These are phyloP conservation scores for Parastagonospora avenae DNA, from an alignment of 2,329 filamentous ascomycete species.

Conservation along the genomic window DNA sequence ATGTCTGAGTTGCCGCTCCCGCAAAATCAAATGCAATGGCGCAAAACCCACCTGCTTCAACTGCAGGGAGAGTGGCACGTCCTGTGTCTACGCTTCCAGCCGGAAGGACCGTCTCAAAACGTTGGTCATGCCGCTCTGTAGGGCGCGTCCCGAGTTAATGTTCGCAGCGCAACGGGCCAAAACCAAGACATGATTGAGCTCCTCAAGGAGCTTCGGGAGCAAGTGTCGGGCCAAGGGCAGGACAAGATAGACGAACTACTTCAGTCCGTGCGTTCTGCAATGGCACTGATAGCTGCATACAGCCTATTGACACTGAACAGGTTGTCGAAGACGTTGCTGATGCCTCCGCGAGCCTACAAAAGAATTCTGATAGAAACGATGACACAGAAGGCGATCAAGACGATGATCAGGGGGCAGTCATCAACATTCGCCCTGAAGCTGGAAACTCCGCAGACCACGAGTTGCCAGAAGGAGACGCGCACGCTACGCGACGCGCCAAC, in stretches of 20 bases:
- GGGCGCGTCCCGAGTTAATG: constrained; percentile 5
- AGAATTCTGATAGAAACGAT: constrained; percentile 14
- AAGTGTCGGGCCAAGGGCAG: constrained; percentile 12
- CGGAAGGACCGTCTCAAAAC: constrained; percentile 44
- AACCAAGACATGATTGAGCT: constrained; percentile 37
- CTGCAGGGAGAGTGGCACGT: constrained; percentile 31
- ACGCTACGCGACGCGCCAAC: constrained; percentile 34
- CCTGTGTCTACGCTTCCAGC: constrained; percentile 42
- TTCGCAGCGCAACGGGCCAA: constrained; percentile 29
- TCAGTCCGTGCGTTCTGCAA: constrained; percentile 11
- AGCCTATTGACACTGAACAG: constrained; percentile 9
- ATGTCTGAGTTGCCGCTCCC: constrained; percentile 41
- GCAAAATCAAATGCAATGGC: constrained; percentile 48
- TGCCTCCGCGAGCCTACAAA: constrained; percentile 15
- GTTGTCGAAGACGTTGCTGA: constrained; percentile 26
- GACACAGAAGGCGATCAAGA: constrained; percentile 4
- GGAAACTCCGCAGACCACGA: constrained; percentile 33
- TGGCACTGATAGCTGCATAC: neutral
- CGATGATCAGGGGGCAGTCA: constrained; percentile 18
- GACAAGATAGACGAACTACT: constrained; percentile 29
- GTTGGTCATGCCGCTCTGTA: constrained; percentile 20
- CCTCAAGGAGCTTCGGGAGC: constrained; percentile 23
- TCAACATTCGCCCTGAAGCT: constrained; percentile 26
- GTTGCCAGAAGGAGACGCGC: constrained; percentile 28
- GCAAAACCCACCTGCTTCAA: constrained; percentile 39